Conservation (phyloP, 1,284 basidiomycete genomes). For the Puccinia triticina region DNA sequence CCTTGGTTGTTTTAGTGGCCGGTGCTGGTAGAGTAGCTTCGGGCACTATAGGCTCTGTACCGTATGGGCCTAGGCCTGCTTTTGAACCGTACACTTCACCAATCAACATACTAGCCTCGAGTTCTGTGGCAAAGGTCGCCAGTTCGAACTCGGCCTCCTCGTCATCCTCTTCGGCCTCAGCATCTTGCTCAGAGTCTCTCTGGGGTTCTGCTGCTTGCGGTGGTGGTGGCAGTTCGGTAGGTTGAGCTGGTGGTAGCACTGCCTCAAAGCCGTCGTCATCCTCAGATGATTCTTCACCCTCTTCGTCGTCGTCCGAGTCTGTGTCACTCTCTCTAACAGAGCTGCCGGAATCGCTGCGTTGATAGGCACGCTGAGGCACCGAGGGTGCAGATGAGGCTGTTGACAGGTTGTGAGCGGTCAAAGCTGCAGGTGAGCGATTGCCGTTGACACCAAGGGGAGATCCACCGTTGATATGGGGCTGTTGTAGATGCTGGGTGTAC, state of each 20-base stretch:
- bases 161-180: conserved; percentile 36
- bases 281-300: conserved; percentile 33
- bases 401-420: conserved; percentile 21
- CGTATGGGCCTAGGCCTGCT: conserved; percentile 22
- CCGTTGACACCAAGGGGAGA: conserved; percentile 32
- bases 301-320: conserved; percentile 32
- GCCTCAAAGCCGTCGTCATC: conserved; percentile 26
- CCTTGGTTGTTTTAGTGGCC: conserved; percentile 4
- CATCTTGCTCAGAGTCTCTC: conserved; percentile 32
- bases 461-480: conserved; percentile 18
- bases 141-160: conserved; percentile 38
- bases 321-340: conserved; percentile 47
- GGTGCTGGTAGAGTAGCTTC: not conserved
- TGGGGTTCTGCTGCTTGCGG: not conserved
- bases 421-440: conserved; percentile 24
- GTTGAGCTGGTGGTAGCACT: not conserved
- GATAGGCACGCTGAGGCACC: conserved; percentile 34
- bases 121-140: conserved; percentile 33
- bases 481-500: conserved; percentile 42
- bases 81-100: conserved; percentile 24
- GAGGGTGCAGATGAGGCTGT: not conserved
- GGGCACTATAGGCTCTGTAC: not conserved
- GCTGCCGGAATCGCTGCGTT: conserved; percentile 44
- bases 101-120: conserved; percentile 47
- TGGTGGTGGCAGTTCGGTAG: not conserved